Evolutionary conservation across 495 filamentous ascomycete species (phyloP).

Genomic region (Parmelia sp.): DNA sequence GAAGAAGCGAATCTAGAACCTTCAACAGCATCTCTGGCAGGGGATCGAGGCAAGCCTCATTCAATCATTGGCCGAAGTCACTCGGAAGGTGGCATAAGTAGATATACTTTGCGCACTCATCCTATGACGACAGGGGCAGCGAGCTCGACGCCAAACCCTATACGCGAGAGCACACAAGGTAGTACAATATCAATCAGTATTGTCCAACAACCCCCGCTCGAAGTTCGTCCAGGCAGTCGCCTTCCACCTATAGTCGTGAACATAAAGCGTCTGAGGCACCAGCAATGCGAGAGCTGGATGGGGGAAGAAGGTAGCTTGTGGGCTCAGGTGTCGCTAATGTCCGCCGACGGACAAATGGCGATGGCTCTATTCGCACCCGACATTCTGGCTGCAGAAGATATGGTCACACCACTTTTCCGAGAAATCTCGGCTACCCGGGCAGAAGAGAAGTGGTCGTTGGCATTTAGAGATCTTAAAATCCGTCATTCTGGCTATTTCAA

Average conservation of each 20-base stretch:
- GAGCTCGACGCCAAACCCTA: neutral
- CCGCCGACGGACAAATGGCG: conserved; percentile 12
- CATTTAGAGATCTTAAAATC: conserved; percentile 8
- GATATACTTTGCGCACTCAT: neutral
- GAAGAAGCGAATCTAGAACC: neutral
- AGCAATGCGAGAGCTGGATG: neutral
- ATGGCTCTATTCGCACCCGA: conserved; percentile 13
- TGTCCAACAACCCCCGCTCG: conserved; percentile 15
- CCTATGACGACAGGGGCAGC: neutral
- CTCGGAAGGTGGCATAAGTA: neutral
- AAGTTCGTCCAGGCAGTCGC: conserved; percentile 5
- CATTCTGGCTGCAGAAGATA: conserved; percentile 6
- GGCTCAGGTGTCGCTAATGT: conserved; percentile 15
- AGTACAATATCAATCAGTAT: conserved; percentile 8
- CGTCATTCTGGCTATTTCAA: conserved; percentile 10
- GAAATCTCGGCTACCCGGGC: neutral
- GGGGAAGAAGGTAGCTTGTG: conserved; percentile 8
- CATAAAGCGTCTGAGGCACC: neutral
- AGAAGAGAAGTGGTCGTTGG: conserved; percentile 5
- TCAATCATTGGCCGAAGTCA: neutral
- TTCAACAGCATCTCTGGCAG: neutral
- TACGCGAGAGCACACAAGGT: neutral
- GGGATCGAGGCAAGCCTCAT: neutral
- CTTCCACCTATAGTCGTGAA: conserved; percentile 12
- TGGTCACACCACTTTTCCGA: conserved; percentile 8